Evolutionary conservation across 768 basidiomycete species (phyloP).

Genomic region (Cyathus striatus): DNA sequence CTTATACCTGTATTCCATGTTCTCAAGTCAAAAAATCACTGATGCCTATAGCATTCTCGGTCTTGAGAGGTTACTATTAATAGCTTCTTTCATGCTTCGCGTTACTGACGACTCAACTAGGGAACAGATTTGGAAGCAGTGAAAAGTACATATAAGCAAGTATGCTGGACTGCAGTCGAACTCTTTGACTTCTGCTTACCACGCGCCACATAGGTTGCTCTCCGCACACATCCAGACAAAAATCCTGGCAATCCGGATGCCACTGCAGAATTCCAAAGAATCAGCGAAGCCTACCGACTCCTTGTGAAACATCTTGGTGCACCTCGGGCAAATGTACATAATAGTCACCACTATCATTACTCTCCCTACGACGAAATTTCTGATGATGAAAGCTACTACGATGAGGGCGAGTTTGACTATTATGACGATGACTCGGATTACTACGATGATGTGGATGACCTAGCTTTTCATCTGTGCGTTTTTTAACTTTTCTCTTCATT

Average conservation of each 20-base stretch:
- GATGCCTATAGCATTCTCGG: conserved; percentile 43
- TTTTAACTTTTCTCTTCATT: too few relatives aligned
- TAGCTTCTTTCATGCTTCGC: conserved; percentile 1
- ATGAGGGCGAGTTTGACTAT: conserved; percentile 29
- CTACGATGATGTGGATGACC: conserved; percentile 24
- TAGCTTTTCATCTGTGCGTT: neutral
- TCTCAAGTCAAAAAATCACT: conserved; percentile 8
- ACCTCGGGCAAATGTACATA: too few relatives aligned
- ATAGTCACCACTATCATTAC: too few relatives aligned
- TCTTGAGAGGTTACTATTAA: conserved; percentile 41
- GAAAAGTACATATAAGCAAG: conserved; percentile 68
- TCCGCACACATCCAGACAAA: conserved; percentile 75
- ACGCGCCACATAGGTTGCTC: conserved; percentile 39
- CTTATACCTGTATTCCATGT: conserved; percentile 4
- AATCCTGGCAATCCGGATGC: conserved; percentile 62
- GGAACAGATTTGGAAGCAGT: conserved; percentile 59
- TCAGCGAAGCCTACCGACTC: conserved; percentile 64
- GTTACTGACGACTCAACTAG: conserved; percentile 26
- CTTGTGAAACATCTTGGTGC: conserved; percentile 50
- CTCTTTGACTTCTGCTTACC: neutral
- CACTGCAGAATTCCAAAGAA: conserved; percentile 62
- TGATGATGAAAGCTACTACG: conserved; percentile 30
- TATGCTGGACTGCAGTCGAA: conserved; percentile 14
- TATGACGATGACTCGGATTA: conserved; percentile 26
- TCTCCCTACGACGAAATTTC: conserved; percentile 19